Conservation (phyloP, 257 asterid genomes). For the Haberlea rhodopensis region DNA sequence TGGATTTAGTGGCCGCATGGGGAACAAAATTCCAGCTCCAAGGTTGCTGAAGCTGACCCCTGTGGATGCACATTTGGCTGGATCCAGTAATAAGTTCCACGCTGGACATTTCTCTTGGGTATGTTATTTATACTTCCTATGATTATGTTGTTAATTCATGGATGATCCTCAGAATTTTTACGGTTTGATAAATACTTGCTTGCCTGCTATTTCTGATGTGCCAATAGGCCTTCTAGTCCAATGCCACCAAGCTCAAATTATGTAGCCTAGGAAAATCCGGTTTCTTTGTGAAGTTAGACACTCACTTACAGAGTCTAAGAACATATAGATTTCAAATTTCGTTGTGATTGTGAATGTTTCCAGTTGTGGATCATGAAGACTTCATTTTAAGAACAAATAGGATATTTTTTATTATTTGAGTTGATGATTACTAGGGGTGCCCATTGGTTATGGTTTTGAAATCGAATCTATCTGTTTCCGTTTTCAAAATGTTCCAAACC, state of each 20-base stretch:
- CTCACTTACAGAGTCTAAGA: too few species aligned
- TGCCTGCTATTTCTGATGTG: neutral
- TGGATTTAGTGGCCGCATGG: slow-evolving; percentile 91
- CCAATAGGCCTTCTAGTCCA: neutral
- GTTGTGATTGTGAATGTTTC: too few species aligned
- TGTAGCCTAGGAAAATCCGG: neutral
- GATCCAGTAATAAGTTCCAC: slow-evolving; percentile 68
- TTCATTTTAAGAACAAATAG: too few species aligned
- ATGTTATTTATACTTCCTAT: slow-evolving; percentile 22
- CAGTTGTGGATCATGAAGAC: too few species aligned
- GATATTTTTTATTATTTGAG: too few species aligned
- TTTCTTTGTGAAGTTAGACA: neutral
- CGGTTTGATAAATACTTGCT: neutral
- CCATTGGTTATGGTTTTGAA: too few species aligned
- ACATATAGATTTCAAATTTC: too few species aligned
- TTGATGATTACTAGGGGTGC: too few species aligned
- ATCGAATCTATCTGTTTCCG: too few species aligned
- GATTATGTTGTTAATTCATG: too few species aligned
- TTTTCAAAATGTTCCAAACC: too few species aligned
- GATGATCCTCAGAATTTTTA: too few species aligned
- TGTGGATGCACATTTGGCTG: slow-evolving; percentile 88
- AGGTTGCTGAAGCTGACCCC: slow-evolving; percentile 89
- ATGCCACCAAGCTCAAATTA: neutral
- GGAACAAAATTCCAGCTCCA: slow-evolving; percentile 92
- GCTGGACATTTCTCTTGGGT: slow-evolving; percentile 99